Percentiles rank a stretch among this genome's conserved stretches.
phyloP scores from a whole-genome alignment of 2,329 filamentous ascomycete genomes.

The Sporothrix protearum region DNA sequence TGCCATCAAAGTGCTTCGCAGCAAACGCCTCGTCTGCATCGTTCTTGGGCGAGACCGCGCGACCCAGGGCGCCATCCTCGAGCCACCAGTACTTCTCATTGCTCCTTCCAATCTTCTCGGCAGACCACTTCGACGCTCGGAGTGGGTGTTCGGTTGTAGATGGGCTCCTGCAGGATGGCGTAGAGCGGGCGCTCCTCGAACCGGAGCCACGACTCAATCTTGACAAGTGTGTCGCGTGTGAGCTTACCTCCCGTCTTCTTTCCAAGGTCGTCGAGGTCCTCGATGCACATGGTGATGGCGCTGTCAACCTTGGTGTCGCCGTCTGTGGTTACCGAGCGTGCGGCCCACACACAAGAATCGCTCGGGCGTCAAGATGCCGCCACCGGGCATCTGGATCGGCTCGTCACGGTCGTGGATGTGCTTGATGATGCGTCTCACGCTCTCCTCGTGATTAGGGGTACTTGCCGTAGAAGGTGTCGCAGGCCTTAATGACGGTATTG shows the following conservation, averaged over 20 bases:
- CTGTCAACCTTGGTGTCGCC: conserved; percentile 19
- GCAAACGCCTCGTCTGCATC: neutral
- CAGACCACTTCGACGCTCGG: conserved; percentile 25
- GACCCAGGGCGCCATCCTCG: neutral
- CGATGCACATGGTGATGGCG: neutral
- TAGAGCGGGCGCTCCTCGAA: conserved; percentile 30
- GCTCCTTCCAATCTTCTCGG: conserved; percentile 15
- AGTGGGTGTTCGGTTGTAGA: conserved; percentile 25
- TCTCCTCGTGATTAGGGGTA: conserved; percentile 61
- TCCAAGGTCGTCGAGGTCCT: neutral
- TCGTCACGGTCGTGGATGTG: neutral
- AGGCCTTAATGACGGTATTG: conserved; percentile 55
- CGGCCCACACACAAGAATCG: conserved; percentile 29
- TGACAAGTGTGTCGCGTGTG: neutral
- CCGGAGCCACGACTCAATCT: conserved; percentile 24
- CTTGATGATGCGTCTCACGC: conserved; percentile 8
- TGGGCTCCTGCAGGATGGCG: conserved; percentile 30
- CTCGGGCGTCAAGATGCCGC: conserved; percentile 22
- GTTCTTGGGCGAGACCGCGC: neutral
- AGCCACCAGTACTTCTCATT: conserved; percentile 27
- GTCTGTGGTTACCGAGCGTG: conserved; percentile 24
- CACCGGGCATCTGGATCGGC: conserved; percentile 7
- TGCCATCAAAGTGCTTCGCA: neutral
- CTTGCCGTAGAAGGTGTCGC: conserved; percentile 61
- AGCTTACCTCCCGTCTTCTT: neutral